Percentiles rank a stretch among this genome's conserved stretches.
Conservation (phyloP, 208 protist genomes). For the Balamuthia mandrillaris region DNA sequence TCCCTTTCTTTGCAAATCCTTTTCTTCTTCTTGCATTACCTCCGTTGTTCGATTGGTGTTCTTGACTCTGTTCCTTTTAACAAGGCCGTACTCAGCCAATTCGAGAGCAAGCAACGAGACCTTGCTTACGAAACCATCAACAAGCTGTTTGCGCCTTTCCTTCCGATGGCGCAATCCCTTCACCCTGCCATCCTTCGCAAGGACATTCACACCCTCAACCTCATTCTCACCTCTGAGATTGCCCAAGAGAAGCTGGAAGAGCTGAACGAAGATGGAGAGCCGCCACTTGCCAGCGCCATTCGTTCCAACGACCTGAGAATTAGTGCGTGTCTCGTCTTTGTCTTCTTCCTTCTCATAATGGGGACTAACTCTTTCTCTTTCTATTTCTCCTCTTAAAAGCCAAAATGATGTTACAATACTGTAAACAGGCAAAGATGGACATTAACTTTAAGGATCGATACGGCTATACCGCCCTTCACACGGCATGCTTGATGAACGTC, state of each 20-base stretch:
- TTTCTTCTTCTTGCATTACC: not conserved
- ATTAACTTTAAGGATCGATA: not conserved
- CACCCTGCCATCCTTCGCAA: not conserved
- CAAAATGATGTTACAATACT: not conserved
- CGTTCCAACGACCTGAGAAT: not conserved
- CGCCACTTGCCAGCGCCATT: not conserved
- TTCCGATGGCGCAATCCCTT: not conserved
- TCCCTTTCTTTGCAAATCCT: not conserved
- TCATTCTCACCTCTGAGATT: not conserved
- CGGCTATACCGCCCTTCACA: not conserved
- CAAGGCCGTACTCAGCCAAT: too few species aligned
- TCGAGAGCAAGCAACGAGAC: not conserved
- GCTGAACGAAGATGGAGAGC: not conserved
- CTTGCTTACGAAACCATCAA: not conserved
- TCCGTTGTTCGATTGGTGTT: not conserved
- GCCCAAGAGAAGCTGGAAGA: not conserved
- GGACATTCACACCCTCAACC: not conserved
- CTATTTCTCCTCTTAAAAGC: not conserved
- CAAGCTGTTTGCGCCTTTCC: not conserved
- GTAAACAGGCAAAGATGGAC: not conserved
- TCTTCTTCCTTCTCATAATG: not conserved
- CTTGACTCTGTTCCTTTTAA: not conserved
- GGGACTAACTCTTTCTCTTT: not conserved
- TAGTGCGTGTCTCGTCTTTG: not conserved
- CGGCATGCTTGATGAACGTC: not conserved